Evolutionary conservation across 805 yeast species (phyloP), one percentile per base, ranked within the genome.

Genomic region (Candida koratica): DNA sequence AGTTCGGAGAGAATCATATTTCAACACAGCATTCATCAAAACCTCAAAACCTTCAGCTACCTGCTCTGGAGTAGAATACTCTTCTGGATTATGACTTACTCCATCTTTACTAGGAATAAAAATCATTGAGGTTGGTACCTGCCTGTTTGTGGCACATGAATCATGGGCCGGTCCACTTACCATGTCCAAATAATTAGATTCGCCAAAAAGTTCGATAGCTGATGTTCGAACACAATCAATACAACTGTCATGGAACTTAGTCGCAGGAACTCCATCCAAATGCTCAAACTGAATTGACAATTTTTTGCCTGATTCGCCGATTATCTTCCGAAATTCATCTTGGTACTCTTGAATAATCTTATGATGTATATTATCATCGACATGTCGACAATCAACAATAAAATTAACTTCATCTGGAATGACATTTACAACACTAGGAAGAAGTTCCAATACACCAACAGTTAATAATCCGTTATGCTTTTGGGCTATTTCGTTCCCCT

Each of bases 161-260:
- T 81, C 89, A 46, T 81, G 89, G 8, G 84, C 86, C 4, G 88
- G 86, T 18, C 89, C 87, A 45, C 82, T 74, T 30, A 71, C 68
- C 35, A 79, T 77, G 25, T 61, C 67, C 26, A 66, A 58, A 8
- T 64, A 60, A 25, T 64, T 52, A 2, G 61, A 68, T 17, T 59
- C 56, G 1, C 79, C 78, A 38, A 69, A 73, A 23, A 73, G 50
- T 17, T 67, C 74, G 13, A 49, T 42, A 1, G 86, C 79, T 13
- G 82, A 64, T 15, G 70, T 65, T 27, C 63, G 58, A 13, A 81
- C 79, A 44, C 79, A 68, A 2, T 60, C 52, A 34, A 76, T 61
- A 47, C 81, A 72, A 2, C 61, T 56, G n/a, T 67, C 52, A 46
- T 78, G 63, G 57, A 81, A 81, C 27, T 70, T 64, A 10, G 77